Evolutionary conservation across 1,284 basidiomycete genomes (phyloP).

Genomic region (Afroboletus lepidellus): DNA sequence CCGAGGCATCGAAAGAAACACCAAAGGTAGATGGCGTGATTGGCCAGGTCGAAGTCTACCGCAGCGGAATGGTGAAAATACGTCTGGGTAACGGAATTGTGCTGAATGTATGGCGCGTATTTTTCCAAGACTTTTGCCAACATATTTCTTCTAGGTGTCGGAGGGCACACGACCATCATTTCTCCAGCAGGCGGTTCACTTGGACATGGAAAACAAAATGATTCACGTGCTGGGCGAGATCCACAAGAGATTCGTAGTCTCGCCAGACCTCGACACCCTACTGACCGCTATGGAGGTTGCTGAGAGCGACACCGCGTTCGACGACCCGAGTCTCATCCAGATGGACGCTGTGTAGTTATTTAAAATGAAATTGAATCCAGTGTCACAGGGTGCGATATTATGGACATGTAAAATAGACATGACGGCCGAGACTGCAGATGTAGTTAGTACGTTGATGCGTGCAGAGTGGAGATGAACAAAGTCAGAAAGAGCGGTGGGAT

Average conservation of each 20-base stretch:
- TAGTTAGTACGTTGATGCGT: conserved; percentile 10
- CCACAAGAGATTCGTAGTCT: conserved; percentile 81
- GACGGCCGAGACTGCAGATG: conserved; percentile 5
- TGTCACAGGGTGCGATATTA: not conserved
- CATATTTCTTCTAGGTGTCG: conserved; percentile 55
- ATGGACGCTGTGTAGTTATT: conserved; percentile 44
- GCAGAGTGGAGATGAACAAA: not conserved
- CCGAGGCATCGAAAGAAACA: conserved; percentile 34
- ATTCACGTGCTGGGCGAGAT: conserved; percentile 82
- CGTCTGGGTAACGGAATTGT: conserved; percentile 76
- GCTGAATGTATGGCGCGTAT: conserved; percentile 62
- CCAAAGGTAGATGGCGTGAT: conserved; percentile 71
- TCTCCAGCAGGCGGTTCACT: conserved; percentile 81
- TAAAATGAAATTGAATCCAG: not conserved
- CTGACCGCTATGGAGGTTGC: conserved; percentile 63
- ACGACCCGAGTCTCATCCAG: conserved; percentile 51
- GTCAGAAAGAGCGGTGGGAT: conserved; percentile 48
- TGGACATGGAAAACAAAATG: conserved; percentile 61
- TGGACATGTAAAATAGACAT: not conserved
- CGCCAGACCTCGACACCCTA: conserved; percentile 81
- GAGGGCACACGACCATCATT: conserved; percentile 87
- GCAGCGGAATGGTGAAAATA: conserved; percentile 86
- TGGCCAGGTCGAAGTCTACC: conserved; percentile 80
- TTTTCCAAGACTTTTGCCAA: conserved; percentile 6
- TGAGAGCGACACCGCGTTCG: conserved; percentile 33